Base-by-base conservation (phyloP, 2,329 filamentous ascomycete species). In the Talaromyces pinophilus region DNA sequence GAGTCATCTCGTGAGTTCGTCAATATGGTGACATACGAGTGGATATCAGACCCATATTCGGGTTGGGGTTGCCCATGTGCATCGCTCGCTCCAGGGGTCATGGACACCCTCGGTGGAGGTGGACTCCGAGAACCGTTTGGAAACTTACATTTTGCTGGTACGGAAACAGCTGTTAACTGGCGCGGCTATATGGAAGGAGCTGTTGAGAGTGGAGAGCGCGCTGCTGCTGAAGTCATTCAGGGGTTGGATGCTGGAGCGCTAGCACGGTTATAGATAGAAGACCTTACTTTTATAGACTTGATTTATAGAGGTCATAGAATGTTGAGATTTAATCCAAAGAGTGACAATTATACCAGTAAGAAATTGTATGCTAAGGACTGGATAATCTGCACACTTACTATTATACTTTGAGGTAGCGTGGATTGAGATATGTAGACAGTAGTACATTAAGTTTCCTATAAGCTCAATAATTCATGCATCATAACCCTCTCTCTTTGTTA, bases 101-200 rank as follows among this genome's bases (percentile, higher is more conserved):
- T 82, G 8, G 10, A 57, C 17, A 38, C 52, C 1, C 17, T 57
- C 6, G 73, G 74, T 0, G 71, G 78, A 11, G 69, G 76, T 11
- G 72, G 71, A 4, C 67, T 83, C 10, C 71, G 78, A n/a, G 72
- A 77, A 35, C 70, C 74, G 0, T 72, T 74, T 59, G 75, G 80
- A 5, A 77, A 82, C 38, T 33, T 86, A 3, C 81, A 86, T 69
- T 87, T 86, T 69, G 83, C 80, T 2, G 85, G 86, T 0, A 86
- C 85, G 0, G 85, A 87, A 75, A 84, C 81, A 0, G 79, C 81
- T 0, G 76, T 71, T 2, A 80, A 83, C 66, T 87, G 85, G 85
- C 84, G 82, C 64, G 85, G 85, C 0, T 87, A 86, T 70, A 86
- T 87, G 83, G 85, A 87, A 67, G 85, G 86, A 1, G 85, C 85